Evolutionary conservation across 2,329 filamentous ascomycete genomes (phyloP), one percentile per base, ranked within the genome.

Genomic region (Colletotrichum plurivorum): DNA sequence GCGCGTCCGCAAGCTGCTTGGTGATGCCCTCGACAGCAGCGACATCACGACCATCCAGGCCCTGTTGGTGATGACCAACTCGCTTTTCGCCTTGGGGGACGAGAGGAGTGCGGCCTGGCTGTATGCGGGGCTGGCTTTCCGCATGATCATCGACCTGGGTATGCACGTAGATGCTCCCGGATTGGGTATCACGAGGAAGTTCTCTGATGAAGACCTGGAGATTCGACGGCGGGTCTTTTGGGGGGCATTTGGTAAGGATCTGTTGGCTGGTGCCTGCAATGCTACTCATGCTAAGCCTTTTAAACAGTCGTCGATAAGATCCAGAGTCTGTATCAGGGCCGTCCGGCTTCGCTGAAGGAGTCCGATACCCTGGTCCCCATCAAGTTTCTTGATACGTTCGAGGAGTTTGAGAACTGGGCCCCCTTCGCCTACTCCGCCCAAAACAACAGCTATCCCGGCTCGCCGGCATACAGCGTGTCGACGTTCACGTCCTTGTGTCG

Each of bases 41-140:
- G 81, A 84, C 3, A 84, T 89, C 10, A 87, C 86, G 0, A 88
- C 87, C 0, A 85, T 88, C 2, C 85, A 87, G 70, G 87, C 85
- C 0, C 72, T 89, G 31, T 76, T 89, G 0, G 77, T 87, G 0
- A 85, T 88, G 81, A 82, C 83, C 0, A 84, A 83, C 52, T 84
- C 84, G 0, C 74, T 88, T 0, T 87, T 88, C 69, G 81, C 86
- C 0, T 75, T 84, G 2, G 80, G 83, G n/a, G 83, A 84, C 57
- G 83, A 88, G 71, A 77, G 82, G 36, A 87, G 84, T 66, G 81
- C 82, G 6, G 84, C 87, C 2, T 90, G 88, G 88, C 72, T 89
- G 5, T 90, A 89, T 68, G 83, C 85, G 59, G 88, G 87, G 1
- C 82, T 87, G 70, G 87, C 88, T 0, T 87, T 89, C 66, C 81